A percentile compares a stretch with the other conserved stretches of the same genome.
These are phyloP conservation scores for Aureobasidium vineae DNA, from an alignment of 2,329 filamentous ascomycete species.

Conservation along the genomic window DNA sequence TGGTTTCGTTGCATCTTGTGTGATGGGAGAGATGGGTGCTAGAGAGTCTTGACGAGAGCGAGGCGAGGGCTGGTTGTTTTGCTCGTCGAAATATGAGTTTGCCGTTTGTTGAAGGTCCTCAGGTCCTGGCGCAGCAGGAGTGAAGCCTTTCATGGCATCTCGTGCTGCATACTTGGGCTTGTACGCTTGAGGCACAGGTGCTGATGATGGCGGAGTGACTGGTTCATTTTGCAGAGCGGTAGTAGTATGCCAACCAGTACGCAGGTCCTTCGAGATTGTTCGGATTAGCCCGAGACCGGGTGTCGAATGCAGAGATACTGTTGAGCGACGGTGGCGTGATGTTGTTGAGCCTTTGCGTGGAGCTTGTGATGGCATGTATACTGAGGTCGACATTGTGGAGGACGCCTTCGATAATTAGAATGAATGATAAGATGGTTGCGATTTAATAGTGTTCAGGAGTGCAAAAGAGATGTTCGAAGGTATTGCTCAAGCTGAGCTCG, in stretches of 20 bases:
- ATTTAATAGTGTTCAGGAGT: not conserved
- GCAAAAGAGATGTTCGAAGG: not conserved
- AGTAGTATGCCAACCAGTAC: conserved; percentile 2
- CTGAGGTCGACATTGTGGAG: not conserved
- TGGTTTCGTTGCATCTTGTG: not conserved
- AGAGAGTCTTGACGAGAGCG: not conserved
- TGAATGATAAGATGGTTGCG: not conserved
- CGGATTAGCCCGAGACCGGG: conserved; percentile 15
- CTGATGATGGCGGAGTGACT: not conserved
- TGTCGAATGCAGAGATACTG: not conserved
- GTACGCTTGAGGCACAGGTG: not conserved
- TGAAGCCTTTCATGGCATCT: not conserved
- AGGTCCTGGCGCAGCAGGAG: no score
- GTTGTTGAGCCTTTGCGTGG: not conserved
- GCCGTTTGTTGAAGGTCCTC: not conserved
- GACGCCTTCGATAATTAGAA: not conserved
- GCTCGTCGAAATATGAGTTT: not conserved
- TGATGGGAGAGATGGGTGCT: not conserved
- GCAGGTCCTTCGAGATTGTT: not conserved
- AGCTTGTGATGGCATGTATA: not conserved
- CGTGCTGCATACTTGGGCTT: not conserved
- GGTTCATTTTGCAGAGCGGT: conserved; percentile 1
- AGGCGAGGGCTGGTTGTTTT: not conserved
- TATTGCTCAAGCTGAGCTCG: not conserved
- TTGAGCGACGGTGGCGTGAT: conserved; percentile 4